Evolutionary conservation across 2,329 filamentous ascomycete genomes (phyloP), one percentile per base, ranked within the genome.

Genomic region (Tolypocladium ophioglossoides): DNA sequence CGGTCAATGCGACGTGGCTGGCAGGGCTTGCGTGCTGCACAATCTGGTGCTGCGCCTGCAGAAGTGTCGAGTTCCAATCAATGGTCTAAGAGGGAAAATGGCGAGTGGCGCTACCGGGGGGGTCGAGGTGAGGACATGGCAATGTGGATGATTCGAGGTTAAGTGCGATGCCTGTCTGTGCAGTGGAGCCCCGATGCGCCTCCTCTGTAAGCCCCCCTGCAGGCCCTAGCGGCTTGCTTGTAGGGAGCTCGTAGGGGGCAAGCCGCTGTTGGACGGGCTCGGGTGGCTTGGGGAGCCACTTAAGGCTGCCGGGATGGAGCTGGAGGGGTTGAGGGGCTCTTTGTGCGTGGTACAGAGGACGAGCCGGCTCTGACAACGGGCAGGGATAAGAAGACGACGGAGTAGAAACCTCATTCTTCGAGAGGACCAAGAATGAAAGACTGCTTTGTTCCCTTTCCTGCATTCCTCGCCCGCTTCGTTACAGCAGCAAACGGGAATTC

Each of bases 241-340:
- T 48, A 12, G 49, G 49, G n/a, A 6, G 5, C 7, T 11, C 12
- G 4, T 24, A n/a, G 48, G 20, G 48, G 18, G 20, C 27, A 20
- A 50, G 48, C 48, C 34, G 48, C 48, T n/a, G 39, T n/a, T 37
- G n/a, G 47, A 50, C 18, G 34, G 34, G n/a, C n/a, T n/a, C n/a
- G n/a, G n/a, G n/a, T n/a, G 30, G 30, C 30, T 6, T 27, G 27
- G 27, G 27, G 27, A 27, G 27, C 27, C 27, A 27, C 3, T 6
- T 27, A 27, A 3, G 3, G 3, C 3, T 27, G 27, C 27, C 22
- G 18, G 49, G 34, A 37, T 38, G 22, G 49, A 51, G 49, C 49
- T 51, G 35, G 49, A 51, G 49, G 49, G 49, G 49, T 51, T n/a
- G 49, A 51, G 49, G 49, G 38, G n/a, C 18, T 39, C 39, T 41